phyloP scores from a whole-genome alignment of 2,329 filamentous ascomycete species.

The Mollisiaceae sp. region DNA sequence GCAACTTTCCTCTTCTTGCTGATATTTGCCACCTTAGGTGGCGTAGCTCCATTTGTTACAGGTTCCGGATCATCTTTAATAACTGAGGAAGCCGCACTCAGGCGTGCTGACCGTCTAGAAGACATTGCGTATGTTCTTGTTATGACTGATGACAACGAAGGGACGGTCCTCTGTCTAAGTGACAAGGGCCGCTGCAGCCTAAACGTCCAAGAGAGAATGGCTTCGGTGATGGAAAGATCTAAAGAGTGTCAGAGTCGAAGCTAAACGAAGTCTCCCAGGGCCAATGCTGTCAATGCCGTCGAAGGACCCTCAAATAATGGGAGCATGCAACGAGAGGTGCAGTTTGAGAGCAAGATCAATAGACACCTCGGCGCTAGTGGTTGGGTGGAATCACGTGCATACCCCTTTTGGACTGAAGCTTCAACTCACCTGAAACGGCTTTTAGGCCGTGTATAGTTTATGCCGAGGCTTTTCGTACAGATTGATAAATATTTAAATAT shows the following conservation, averaged over 20 bases:
- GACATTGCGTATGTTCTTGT: slow-evolving; percentile 34
- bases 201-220: slow-evolving; percentile 5
- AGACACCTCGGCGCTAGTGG: background rate
- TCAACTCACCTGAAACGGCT: slow-evolving; percentile 11
- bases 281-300: background rate
- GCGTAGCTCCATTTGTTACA: slow-evolving; percentile 1
- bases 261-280: background rate
- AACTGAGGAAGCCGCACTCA: slow-evolving; percentile 30
- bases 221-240: slow-evolving; percentile 7
- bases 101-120: slow-evolving; percentile 38
- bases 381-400: slow-evolving; percentile 2
- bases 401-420: slow-evolving; percentile 2
- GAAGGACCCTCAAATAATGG: background rate
- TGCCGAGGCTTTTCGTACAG: slow-evolving; percentile 7
- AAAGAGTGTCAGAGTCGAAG: background rate
- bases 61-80: slow-evolving; percentile 22
- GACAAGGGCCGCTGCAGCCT: slow-evolving; percentile 16
- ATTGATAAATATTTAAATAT: background rate
- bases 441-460: background rate
- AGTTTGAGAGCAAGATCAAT: slow-evolving; percentile 2
- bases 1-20: slow-evolving; percentile 38
- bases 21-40: slow-evolving; percentile 25
- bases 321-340: background rate
- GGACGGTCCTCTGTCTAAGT: slow-evolving; percentile 16
- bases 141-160: background rate